Evolutionary conservation across 106 monocot species (phyloP), one percentile per base, ranked within the genome.

Genomic region (Apostasia ramifera): DNA sequence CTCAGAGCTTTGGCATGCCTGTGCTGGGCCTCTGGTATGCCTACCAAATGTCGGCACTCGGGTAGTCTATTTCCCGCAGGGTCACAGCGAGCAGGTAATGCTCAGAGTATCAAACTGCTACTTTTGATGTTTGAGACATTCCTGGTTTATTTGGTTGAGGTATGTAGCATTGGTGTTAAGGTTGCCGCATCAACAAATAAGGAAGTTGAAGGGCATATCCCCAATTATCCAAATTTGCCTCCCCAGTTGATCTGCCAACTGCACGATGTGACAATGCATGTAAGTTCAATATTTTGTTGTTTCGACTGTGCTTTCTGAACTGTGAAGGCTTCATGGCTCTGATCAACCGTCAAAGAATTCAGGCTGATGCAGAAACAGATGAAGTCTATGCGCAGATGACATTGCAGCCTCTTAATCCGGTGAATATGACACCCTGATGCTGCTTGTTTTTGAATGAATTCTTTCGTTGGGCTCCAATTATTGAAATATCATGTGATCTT

Each of bases 1-100:
- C 72, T 89, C 88, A 44, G 89, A 93, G 80, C 88, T 93, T 12
- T 93, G 93, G 93, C 93, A 93, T 59, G 93, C 86, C 2, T 93
- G 93, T 53, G 93, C 93, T 41, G 93, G 93, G 12, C 93, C 93
- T 41, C 84, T 93, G 42, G 89, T 93, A n/a, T 93, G 78, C 70
- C 66, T 89, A 59, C 93, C 89, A 2, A 78, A 81, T 40, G 70
- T 86, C n/a, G 89, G 93, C 51, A 89, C 83, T 39, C 83, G 93
- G 2, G 89, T 93, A 4, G 88, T 93, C 50, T 93, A 93, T 75
- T 88, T 93, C 59, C 93, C 93, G 2, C 93, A 93, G 69, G 93
- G 93, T 8, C 93, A 93, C 70, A 93, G 93, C 12, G 89, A 93
- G 75, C 93, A 93, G 86, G 93, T 86, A 49, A 71, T 53, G 45